Evolutionary conservation across 2,329 filamentous ascomycete genomes (phyloP).

Genomic region (Fusarium scirpi): DNA sequence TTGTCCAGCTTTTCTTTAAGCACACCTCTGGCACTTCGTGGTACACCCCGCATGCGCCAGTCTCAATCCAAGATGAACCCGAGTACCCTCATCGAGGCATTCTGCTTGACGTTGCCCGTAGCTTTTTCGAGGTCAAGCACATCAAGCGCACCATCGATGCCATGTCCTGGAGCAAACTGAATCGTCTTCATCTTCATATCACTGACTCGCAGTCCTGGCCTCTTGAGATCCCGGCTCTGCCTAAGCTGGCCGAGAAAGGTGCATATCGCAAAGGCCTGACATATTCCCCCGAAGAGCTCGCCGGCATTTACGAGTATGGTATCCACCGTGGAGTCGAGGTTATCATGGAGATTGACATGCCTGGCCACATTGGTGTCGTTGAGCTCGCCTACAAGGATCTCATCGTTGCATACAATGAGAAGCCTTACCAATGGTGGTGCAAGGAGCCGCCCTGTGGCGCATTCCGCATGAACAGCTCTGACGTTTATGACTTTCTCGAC

Average conservation of each 20-base stretch:
- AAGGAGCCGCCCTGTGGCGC: constrained; percentile 74
- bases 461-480: constrained; percentile 79
- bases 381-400: constrained; percentile 63
- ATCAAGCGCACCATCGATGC: constrained; percentile 83
- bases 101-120: constrained; percentile 81
- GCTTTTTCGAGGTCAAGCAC: constrained; percentile 74
- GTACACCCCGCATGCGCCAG: constrained; percentile 79
- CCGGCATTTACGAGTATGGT: constrained; percentile 78
- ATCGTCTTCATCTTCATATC: constrained; percentile 82
- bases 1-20: constrained; percentile 82
- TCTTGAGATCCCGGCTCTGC: constrained; percentile 78
- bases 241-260: constrained; percentile 77
- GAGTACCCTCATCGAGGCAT: constrained; percentile 82
- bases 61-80: constrained; percentile 78
- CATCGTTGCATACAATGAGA: constrained; percentile 66
- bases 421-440: constrained; percentile 70
- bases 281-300: constrained; percentile 75
- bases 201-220: constrained; percentile 91
- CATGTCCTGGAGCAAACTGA: constrained; percentile 83
- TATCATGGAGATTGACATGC: constrained; percentile 73
- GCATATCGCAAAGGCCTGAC: constrained; percentile 76
- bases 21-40: constrained; percentile 68
- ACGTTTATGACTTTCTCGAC: constrained; percentile 77
- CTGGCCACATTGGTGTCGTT: constrained; percentile 68
- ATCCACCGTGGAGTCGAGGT: constrained; percentile 68